Evolutionary conservation across 805 yeast genomes (phyloP).

Genomic region (Soucietia sequanensis): DNA sequence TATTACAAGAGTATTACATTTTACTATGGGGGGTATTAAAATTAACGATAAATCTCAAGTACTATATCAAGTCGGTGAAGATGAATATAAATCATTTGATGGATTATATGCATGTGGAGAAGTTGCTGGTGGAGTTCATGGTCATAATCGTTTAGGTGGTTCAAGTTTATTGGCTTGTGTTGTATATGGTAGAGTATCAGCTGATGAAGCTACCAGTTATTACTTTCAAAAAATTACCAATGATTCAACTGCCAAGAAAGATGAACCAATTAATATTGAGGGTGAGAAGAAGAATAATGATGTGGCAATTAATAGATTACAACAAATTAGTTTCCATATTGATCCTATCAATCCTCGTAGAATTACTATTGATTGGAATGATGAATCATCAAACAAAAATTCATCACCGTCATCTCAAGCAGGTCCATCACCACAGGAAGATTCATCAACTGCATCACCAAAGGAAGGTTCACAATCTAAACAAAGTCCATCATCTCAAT

Average conservation of each 20-base stretch:
- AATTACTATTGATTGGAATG: constrained; percentile 34
- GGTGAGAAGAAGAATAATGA: constrained; percentile 11
- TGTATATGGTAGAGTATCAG: constrained; percentile 44
- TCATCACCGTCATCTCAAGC: constrained; percentile 1
- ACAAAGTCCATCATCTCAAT: constrained; percentile 1
- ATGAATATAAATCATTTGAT: constrained; percentile 23
- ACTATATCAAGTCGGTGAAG: constrained; percentile 25
- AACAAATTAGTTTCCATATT: constrained; percentile 43
- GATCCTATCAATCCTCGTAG: constrained; percentile 36
- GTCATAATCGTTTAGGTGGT: constrained; percentile 45
- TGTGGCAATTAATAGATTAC: constrained; percentile 33
- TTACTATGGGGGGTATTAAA: constrained; percentile 70
- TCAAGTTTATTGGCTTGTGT: constrained; percentile 45
- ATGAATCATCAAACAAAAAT: constrained; percentile 2
- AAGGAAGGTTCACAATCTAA: neutral
- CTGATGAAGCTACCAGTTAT: constrained; percentile 38
- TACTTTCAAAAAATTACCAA: constrained; percentile 28
- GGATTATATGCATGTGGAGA: constrained; percentile 46
- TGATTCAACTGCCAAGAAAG: constrained; percentile 7
- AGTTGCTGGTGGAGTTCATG: constrained; percentile 47
- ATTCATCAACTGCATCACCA: constrained; percentile 4
- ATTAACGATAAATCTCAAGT: constrained; percentile 50
- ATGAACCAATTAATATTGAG: constrained; percentile 20
- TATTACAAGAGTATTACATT: constrained; percentile 59
- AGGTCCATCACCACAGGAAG: constrained; percentile 2